phyloP scores from a whole-genome alignment of 2,329 filamentous ascomycete genomes.

The Fusarium chlamydosporum region DNA sequence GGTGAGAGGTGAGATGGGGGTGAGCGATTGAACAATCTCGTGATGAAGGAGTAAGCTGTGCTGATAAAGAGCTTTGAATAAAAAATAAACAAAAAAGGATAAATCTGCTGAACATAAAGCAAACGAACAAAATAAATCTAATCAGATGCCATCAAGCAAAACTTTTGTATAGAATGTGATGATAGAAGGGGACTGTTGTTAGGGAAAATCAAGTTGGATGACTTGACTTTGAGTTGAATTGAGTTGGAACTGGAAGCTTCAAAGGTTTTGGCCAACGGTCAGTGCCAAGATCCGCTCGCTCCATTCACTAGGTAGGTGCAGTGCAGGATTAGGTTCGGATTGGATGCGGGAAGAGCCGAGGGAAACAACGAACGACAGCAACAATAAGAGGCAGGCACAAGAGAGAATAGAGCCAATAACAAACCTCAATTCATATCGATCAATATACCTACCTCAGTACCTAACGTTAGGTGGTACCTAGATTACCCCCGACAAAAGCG shows the following conservation, averaged over 20 bases:
- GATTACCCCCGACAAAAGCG: slow-evolving; percentile 4
- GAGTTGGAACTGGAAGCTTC: slow-evolving; percentile 25
- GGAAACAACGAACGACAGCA: slow-evolving; percentile 9
- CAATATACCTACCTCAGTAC: background rate
- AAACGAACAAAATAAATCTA: background rate
- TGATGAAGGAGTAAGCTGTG: slow-evolving; percentile 10
- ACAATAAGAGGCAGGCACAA: slow-evolving; percentile 8
- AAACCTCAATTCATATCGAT: background rate
- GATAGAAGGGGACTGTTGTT: slow-evolving; percentile 9
- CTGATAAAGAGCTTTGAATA: slow-evolving; percentile 14
- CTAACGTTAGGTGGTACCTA: background rate
- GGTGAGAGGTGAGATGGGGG: slow-evolving; percentile 12
- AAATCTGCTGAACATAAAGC: slow-evolving; percentile 7
- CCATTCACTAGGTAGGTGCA: slow-evolving; percentile 6
- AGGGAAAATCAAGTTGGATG: slow-evolving; percentile 1
- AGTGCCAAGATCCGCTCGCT: slow-evolving; percentile 40
- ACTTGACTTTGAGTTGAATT: background rate
- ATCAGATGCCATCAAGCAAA: slow-evolving; percentile 10
- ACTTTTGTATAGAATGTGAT: slow-evolving; percentile 5
- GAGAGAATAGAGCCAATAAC: slow-evolving; percentile 1
- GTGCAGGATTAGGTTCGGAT: background rate
- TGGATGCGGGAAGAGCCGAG: slow-evolving; percentile 40
- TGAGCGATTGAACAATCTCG: slow-evolving; percentile 7
- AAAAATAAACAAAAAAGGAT: slow-evolving; percentile 8
- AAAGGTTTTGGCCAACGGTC: slow-evolving; percentile 40